Evolutionary conservation across 1,284 basidiomycete species (phyloP), one percentile per base, ranked within the genome.

Genomic region (Fomitopsis palustris): DNA sequence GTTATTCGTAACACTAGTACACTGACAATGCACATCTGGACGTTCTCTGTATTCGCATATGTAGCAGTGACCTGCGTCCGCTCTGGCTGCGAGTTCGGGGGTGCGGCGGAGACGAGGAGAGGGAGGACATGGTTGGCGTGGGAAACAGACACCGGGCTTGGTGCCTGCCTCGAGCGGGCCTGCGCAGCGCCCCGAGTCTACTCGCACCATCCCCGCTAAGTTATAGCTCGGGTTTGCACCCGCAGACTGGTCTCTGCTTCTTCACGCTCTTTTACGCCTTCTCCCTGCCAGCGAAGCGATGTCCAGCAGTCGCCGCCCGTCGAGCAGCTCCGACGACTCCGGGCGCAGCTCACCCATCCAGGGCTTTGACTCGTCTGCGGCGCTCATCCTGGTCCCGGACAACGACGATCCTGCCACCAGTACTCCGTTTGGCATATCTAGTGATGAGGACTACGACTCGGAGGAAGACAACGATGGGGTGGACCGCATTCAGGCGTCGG

Each of bases 331-430:
- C 8, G 67, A 68, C 55, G 45, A 38, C 27, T 68, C 68, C 8
- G 68, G 68, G 23, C 65, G 67, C n/a, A 60, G 53, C 21, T 70
- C 69, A 10, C 69, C 69, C 5, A 60, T 68, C 33, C 57, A 69
- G 53, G 71, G 61, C 57, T 67, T 65, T 59, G 70, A 67, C 58
- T 78, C 79, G 3, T 69, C 75, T 14, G 71, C 86, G 8, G 83
- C 83, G 29, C 81, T 90, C 49, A 80, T 88, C 58, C 81, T 89
- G 31, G 81, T 87, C 35, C 81, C 70, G 12, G 71, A 86, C 62
- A 72, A 80, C 62, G 78, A 79, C 37, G 73, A 75, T n/a, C 76
- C 35, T 65, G 68, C 49, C 65, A 69, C 69, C 57, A 67, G 69
- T 53, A 70, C 74, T 56, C 72, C 76, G 0, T 78, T 84, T 60